A percentile compares a stretch with the other conserved stretches of the same genome.
Conservation (phyloP, 768 basidiomycete genomes). For the Mycena epipterygia region DNA sequence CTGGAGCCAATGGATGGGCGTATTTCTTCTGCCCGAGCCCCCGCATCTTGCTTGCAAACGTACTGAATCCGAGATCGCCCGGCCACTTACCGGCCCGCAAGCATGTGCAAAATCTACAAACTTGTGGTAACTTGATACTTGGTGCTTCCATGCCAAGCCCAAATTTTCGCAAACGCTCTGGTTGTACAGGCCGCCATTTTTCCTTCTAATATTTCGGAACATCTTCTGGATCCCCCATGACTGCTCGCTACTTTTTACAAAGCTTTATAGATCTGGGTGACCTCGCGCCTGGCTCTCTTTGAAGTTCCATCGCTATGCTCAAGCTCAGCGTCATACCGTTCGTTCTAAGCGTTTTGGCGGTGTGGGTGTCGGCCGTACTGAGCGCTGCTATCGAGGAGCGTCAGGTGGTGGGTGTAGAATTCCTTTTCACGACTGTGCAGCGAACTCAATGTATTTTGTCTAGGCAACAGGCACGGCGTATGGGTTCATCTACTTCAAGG, state of each 20-base stretch:
- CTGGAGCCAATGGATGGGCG: too few relatives aligned
- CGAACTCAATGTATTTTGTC: too few relatives aligned
- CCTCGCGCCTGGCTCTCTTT: not conserved
- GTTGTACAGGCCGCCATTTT: too few relatives aligned
- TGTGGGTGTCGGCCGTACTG: not conserved
- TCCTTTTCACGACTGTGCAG: too few relatives aligned
- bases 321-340: not conserved
- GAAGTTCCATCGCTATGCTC: not conserved
- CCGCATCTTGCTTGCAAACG: too few relatives aligned
- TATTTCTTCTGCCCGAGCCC: too few relatives aligned
- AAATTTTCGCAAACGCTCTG: not conserved
- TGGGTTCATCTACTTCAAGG: slow-evolving; percentile 30
- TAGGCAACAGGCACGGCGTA: slow-evolving; percentile 20
- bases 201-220: not conserved
- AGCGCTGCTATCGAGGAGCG: slow-evolving; percentile 12
- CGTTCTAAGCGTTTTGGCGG: not conserved
- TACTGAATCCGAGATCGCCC: not conserved
- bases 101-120: not conserved
- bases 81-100: not conserved
- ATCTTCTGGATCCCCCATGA: not conserved
- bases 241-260: not conserved
- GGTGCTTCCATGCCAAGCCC: not conserved
- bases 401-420: slow-evolving; percentile 1
- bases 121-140: too few relatives aligned
- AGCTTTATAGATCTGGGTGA: not conserved